Conservation (phyloP, 352 stramenopile species). For the Pythium dissotocum region DNA sequence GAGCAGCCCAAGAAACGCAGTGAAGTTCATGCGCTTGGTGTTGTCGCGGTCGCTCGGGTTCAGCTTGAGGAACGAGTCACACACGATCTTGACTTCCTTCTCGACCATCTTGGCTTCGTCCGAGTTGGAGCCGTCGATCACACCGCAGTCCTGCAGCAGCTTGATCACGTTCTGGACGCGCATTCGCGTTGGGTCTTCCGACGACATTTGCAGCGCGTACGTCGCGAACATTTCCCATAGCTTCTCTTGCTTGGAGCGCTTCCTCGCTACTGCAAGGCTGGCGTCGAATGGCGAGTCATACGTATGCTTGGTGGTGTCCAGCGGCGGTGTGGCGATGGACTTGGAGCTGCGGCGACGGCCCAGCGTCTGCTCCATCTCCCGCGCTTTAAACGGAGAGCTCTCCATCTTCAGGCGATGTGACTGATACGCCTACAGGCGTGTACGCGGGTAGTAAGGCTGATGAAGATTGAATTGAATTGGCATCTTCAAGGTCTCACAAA, state of each 20-base stretch:
- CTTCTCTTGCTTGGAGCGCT: slow-evolving; percentile 64
- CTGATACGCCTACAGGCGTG: no score
- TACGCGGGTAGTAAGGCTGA: no score
- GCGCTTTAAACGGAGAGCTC: slow-evolving; percentile 1
- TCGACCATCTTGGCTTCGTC: slow-evolving; percentile 67
- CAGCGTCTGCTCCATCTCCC: slow-evolving; percentile 6
- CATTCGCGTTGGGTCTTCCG: slow-evolving; percentile 74
- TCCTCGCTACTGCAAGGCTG: slow-evolving; percentile 50
- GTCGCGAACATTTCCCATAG: slow-evolving; percentile 81
- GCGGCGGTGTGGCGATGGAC: not conserved
- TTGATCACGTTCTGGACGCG: slow-evolving; percentile 67
- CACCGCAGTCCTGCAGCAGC: slow-evolving; percentile 74
- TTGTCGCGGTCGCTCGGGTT: slow-evolving; percentile 61
- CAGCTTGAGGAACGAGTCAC: slow-evolving; percentile 64
- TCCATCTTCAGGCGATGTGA: slow-evolving; percentile 6
- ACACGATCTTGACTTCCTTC: slow-evolving; percentile 76
- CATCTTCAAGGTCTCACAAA: not conserved
- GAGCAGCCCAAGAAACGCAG: slow-evolving; percentile 65
- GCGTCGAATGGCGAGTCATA: slow-evolving; percentile 69
- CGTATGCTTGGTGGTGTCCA: slow-evolving; percentile 22
- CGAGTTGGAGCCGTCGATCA: slow-evolving; percentile 56
- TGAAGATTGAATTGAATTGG: not conserved
- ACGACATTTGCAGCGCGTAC: slow-evolving; percentile 77
- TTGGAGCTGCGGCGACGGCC: slow-evolving; percentile 5
- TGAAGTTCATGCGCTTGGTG: slow-evolving; percentile 72